Percentiles rank a stretch among this genome's conserved stretches.
Evolutionary conservation across 2,329 filamentous ascomycete genomes (phyloP).

Genomic region (Chaetothyriales sp.): DNA sequence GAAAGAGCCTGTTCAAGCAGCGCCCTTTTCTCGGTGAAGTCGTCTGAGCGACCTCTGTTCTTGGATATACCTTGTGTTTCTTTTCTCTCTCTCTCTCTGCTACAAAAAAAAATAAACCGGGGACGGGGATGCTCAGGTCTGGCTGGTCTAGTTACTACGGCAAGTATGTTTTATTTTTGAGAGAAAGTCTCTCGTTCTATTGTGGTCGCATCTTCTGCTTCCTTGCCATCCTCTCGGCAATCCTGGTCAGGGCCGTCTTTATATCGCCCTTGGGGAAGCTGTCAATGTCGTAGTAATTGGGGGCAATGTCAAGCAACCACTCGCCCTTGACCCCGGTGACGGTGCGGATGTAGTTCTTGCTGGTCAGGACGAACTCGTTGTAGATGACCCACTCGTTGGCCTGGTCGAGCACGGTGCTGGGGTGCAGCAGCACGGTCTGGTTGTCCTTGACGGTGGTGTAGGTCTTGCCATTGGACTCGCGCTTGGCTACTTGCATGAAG

Average conservation of each 20-base stretch:
- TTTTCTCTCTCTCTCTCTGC: too few species aligned
- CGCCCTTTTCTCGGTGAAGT: conserved; percentile 28
- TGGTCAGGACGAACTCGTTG: conserved; percentile 95
- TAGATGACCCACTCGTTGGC: conserved; percentile 96
- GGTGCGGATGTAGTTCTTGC: conserved; percentile 93
- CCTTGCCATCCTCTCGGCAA: conserved; percentile 39
- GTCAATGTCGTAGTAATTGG: conserved; percentile 75
- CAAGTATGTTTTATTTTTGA: too few species aligned
- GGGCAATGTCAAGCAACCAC: conserved; percentile 91
- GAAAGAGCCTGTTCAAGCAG: conserved; percentile 95
- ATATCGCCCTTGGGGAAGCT: conserved; percentile 75
- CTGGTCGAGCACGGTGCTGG: conserved; percentile 72
- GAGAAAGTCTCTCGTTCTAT: neutral
- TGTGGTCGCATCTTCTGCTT: conserved; percentile 33
- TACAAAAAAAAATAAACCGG: too few species aligned
- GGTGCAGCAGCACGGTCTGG: conserved; percentile 82
- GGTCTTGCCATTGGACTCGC: conserved; percentile 70
- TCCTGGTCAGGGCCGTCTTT: conserved; percentile 47
- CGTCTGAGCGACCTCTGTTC: neutral
- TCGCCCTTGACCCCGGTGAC: conserved; percentile 85
- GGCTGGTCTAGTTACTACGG: too few species aligned
- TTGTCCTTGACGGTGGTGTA: conserved; percentile 96
- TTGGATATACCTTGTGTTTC: too few species aligned
- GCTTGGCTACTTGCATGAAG: conserved; percentile 99
- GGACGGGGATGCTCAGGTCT: too few species aligned